Conservation (phyloP, 2,329 filamentous ascomycete genomes). For the Alternaria panax region DNA sequence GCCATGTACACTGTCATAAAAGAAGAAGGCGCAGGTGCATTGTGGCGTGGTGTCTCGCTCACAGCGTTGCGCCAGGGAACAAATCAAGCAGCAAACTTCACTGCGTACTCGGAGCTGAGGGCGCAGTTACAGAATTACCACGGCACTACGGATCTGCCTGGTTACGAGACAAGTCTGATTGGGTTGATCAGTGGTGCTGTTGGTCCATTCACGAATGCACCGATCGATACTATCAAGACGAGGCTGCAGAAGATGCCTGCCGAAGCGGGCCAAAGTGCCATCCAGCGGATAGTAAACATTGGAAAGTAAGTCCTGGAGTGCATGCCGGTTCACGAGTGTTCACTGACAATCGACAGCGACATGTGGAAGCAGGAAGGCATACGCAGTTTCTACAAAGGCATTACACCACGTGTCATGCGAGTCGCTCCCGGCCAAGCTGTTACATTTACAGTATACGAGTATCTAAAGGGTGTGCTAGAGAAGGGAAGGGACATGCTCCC, state of each 20-base stretch:
- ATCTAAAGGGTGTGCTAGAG: constrained; percentile 59
- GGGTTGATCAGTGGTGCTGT: constrained; percentile 92
- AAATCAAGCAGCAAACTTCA: constrained; percentile 97
- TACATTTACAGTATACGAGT: constrained; percentile 68
- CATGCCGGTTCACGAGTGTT: background rate
- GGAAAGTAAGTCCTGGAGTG: constrained; percentile 56
- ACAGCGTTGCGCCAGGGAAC: constrained; percentile 93
- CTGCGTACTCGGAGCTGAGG: constrained; percentile 95
- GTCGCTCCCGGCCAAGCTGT: constrained; percentile 93
- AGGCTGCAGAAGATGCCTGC: constrained; percentile 89
- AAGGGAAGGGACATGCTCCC: constrained; percentile 56
- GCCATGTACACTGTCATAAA: constrained; percentile 84
- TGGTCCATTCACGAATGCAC: constrained; percentile 94
- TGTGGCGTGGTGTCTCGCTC: constrained; percentile 92
- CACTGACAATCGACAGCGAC: constrained; percentile 41
- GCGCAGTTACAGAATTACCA: constrained; percentile 75
- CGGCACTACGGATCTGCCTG: constrained; percentile 76
- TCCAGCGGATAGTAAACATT: constrained; percentile 80
- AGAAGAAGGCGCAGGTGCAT: constrained; percentile 85
- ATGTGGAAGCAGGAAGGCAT: constrained; percentile 84
- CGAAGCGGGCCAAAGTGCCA: constrained; percentile 78
- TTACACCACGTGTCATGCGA: constrained; percentile 96
- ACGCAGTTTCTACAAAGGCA: constrained; percentile 98
- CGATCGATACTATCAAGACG: constrained; percentile 99
- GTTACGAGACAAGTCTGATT: constrained; percentile 89